Conservation (phyloP, 257 asterid species). For the Ocimum tenuiflorum region DNA sequence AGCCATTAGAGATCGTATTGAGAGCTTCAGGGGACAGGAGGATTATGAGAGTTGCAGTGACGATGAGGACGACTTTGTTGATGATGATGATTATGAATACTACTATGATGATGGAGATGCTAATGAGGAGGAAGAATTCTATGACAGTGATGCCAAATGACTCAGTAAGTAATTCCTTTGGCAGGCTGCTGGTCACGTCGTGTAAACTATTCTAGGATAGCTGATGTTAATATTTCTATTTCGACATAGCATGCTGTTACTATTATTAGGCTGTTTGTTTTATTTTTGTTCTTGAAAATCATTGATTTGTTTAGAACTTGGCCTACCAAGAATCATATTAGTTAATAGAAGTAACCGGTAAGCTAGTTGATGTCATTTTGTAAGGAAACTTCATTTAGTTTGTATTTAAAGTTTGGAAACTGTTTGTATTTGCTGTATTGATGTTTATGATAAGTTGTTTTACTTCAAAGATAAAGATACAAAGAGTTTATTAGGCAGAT, state of each 20-base stretch:
- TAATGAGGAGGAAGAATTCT: slow-evolving; percentile 23
- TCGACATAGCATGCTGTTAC: not conserved
- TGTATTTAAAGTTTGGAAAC: not conserved
- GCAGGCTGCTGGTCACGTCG: not conserved
- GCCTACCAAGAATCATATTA: not conserved
- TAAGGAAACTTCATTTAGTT: not conserved
- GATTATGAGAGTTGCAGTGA: slow-evolving; percentile 20
- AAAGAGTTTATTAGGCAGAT: not conserved
- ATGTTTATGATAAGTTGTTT: too few species aligned
- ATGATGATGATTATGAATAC: slow-evolving; percentile 24
- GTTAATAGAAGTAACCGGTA: not conserved
- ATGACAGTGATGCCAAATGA: slow-evolving; percentile 30
- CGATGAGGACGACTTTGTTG: slow-evolving; percentile 21
- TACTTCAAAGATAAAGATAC: too few species aligned
- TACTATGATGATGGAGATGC: slow-evolving; percentile 27
- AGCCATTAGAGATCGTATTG: slow-evolving; percentile 45
- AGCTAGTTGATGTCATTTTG: not conserved
- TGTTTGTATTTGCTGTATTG: not conserved
- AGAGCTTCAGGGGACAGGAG: slow-evolving; percentile 36
- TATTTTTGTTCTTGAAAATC: not conserved
- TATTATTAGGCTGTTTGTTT: not conserved
- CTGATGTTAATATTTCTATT: not conserved
- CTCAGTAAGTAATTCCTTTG: not conserved
- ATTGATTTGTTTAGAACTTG: not conserved
- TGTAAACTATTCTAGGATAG: slow-evolving; percentile 15